Percentiles rank a stretch among this genome's conserved stretches.
Conservation (phyloP, 179 eudicot genomes). For the Silene coronaria region DNA sequence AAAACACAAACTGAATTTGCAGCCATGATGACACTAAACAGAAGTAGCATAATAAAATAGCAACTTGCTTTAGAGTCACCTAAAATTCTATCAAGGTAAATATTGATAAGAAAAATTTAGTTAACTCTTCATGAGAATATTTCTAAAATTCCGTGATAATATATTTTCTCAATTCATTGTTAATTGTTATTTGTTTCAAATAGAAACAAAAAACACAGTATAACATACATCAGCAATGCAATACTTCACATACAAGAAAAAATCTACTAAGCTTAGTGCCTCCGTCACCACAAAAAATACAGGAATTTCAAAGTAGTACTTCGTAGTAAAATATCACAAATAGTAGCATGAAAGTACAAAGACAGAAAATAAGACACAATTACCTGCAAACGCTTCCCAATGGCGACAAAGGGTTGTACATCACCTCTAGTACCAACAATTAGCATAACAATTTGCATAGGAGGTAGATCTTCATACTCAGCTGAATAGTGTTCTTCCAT, state of each 20-base stretch:
- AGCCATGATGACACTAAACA: background rate
- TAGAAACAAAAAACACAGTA: background rate
- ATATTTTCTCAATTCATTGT: background rate
- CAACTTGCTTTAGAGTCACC: background rate
- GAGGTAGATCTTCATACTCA: constrained; percentile 40
- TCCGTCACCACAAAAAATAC: background rate
- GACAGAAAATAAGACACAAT: background rate
- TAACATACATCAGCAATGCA: background rate
- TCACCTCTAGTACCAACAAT: constrained; percentile 94
- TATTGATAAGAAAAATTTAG: background rate
- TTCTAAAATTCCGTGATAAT: background rate
- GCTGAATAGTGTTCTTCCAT: constrained; percentile 34
- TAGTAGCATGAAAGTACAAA: background rate
- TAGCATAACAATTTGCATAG: constrained; percentile 80
- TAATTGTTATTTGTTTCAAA: no score
- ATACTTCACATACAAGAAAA: background rate
- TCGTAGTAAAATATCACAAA: background rate
- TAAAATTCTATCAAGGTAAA: background rate
- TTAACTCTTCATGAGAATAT: background rate
- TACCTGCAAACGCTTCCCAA: constrained; percentile 77
- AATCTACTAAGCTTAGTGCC: background rate
- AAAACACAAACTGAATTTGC: constrained; percentile 11
- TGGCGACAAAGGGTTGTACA: constrained; percentile 89
- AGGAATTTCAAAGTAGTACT: background rate
- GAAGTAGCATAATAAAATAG: background rate